Conservation (phyloP, 2,329 filamentous ascomycete genomes). For the Mycosphaerella arachidis region DNA sequence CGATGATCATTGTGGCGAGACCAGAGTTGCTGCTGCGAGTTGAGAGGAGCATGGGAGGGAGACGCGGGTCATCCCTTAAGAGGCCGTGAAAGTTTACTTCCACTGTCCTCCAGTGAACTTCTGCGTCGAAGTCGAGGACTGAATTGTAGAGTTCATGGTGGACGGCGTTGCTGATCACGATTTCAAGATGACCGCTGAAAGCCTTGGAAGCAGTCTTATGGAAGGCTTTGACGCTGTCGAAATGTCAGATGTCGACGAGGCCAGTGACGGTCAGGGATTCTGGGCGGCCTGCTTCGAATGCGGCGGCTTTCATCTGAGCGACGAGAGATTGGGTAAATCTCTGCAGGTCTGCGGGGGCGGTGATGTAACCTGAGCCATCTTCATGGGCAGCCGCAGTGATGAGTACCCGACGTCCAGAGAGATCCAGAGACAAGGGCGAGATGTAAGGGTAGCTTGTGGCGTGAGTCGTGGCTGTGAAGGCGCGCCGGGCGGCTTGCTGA, state of each 20-base stretch:
- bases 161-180: conserved; percentile 37
- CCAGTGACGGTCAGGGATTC: neutral
- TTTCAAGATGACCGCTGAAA: conserved; percentile 26
- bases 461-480: conserved; percentile 4
- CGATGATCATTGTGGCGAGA: neutral
- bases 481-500: conserved; percentile 1
- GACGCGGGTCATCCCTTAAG: conserved; percentile 26
- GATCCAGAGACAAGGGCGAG: conserved; percentile 3
- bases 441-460: conserved; percentile 6
- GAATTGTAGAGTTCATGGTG: conserved; percentile 9
- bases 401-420: conserved; percentile 32
- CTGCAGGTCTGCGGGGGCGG: conserved; percentile 21
- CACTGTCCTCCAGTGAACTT: conserved; percentile 43
- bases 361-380: conserved; percentile 35
- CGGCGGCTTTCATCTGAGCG: neutral
- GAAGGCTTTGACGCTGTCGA: neutral
- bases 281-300: neutral
- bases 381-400: conserved; percentile 34
- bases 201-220: conserved; percentile 14
- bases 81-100: conserved; percentile 47
- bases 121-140: conserved; percentile 26
- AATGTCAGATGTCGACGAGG: neutral
- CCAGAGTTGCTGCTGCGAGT: neutral
- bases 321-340: neutral
- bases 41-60: conserved; percentile 39